Evolutionary conservation across 2,329 filamentous ascomycete species (phyloP).

Genomic region (Hymenoscyphus linearis): DNA sequence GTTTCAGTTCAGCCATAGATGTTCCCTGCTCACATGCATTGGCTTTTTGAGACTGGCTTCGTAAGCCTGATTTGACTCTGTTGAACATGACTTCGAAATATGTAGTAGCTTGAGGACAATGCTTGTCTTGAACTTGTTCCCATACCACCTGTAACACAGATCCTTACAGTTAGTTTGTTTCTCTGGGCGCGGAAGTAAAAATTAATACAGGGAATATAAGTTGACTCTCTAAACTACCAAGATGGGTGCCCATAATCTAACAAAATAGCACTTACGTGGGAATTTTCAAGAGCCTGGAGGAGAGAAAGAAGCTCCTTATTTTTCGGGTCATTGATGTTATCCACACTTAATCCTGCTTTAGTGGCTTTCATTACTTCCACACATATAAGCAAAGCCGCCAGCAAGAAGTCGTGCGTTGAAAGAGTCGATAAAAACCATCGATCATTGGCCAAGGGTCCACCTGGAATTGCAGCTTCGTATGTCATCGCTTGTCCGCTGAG

Average conservation of each 20-base stretch:
- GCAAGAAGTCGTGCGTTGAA: constrained; percentile 55
- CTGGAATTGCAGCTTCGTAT: constrained; percentile 43
- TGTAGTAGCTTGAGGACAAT: constrained; percentile 9
- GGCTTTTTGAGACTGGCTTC: neutral
- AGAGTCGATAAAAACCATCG: constrained; percentile 55
- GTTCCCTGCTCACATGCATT: neutral
- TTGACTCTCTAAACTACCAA: no score
- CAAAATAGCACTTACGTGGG: constrained; percentile 2
- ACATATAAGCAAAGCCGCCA: constrained; percentile 57
- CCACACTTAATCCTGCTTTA: constrained; percentile 3
- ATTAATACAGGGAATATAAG: no score
- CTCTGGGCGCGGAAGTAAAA: no score
- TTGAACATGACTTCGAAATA: constrained; percentile 21
- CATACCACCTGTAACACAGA: neutral
- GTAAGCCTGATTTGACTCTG: constrained; percentile 14
- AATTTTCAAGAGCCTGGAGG: constrained; percentile 19
- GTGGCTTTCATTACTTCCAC: constrained; percentile 31
- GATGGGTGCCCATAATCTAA: no score
- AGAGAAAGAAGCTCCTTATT: constrained; percentile 2
- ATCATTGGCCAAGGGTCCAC: constrained; percentile 46
- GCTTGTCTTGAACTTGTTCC: neutral
- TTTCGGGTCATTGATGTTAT: constrained; percentile 4
- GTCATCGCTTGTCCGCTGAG: constrained; percentile 44
- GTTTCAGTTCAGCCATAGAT: neutral
- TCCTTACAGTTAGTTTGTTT: no score